Base-by-base conservation (phyloP, 2,329 filamentous ascomycete genomes). In the Xylaria sp. region DNA sequence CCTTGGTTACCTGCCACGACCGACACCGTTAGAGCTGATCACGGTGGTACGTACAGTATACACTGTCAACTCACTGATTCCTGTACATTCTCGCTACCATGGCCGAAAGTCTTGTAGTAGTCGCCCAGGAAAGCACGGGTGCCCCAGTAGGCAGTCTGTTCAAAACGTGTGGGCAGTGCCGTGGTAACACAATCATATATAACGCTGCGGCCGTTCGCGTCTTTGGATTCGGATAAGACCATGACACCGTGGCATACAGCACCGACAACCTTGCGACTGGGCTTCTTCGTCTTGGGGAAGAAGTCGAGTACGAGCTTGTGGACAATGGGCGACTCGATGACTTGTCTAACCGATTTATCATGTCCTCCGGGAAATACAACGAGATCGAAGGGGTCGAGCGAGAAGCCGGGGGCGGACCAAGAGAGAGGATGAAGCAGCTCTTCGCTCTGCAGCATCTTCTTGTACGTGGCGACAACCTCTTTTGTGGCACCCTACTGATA, bases 91-190 rank as follows among this genome's bases (percentile, higher is more conserved):
- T 84, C 83, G 68, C 83, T 85, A 0, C 84, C 82, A 2, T 82
- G 82, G 0, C 86, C 86, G 65, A 86, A 87, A 2, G 85, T 87
- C 81, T 88, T 88, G 75, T 87, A 87, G 71, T 87, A 87, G 65
- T 87, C 86, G 2, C 85, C 86, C 13, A 87, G 74, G 51, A 86
- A 83, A 1, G 78, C 76, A 46, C 84, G 78, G 2, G 86, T 87
- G 3, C 81, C 80, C 81, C 84, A 85, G 68, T 83, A 88, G 0
- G 83, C 83, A 20, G 79, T 62, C 70, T 84, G 82, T 74, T 88
- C 86, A 74, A 87, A 86, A 28, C 80, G 75, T 0, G 80, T 80
- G 0, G 85, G 85, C 54, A 88, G 76, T 0, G 85, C 81, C 0
- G 86, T 87, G 6, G 85, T 87, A 3, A 73, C 75, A 69, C 82